phyloP scores from a whole-genome alignment of 768 basidiomycete genomes.

The Cyathus striatus region DNA sequence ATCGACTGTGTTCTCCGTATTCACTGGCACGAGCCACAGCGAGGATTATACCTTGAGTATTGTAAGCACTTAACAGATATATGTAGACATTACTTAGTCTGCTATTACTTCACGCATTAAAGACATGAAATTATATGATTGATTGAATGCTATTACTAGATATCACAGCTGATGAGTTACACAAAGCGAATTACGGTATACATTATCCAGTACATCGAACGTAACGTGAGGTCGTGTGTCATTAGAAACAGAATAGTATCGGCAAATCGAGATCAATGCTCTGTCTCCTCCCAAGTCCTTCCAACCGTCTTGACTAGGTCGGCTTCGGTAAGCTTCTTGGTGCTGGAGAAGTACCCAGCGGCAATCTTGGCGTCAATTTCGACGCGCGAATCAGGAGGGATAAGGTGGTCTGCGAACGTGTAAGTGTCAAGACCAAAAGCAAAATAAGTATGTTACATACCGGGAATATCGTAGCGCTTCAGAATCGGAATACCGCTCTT shows the following conservation, averaged over 20 bases:
- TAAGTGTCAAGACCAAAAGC: neutral
- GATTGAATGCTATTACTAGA: too few species aligned
- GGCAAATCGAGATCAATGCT: too few species aligned
- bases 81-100: too few species aligned
- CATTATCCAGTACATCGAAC: too few species aligned
- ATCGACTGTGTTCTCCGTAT: constrained; percentile 32
- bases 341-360: constrained; percentile 86
- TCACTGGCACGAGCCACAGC: constrained; percentile 24
- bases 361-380: constrained; percentile 98
- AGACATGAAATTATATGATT: too few species aligned
- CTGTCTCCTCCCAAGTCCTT: constrained; percentile 86
- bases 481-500: constrained; percentile 80
- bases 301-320: constrained; percentile 87
- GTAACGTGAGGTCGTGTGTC: too few species aligned
- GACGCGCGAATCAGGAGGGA: constrained; percentile 85
- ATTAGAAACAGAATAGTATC: too few species aligned
- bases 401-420: constrained; percentile 59
- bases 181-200: too few species aligned
- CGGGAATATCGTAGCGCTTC: constrained; percentile 84
- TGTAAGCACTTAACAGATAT: constrained; percentile 23
- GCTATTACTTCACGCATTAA: too few species aligned
- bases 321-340: constrained; percentile 69
- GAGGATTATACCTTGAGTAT: constrained; percentile 34
- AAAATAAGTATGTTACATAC: constrained; percentile 25
- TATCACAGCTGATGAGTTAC: too few species aligned